These are phyloP conservation scores for Baeospora myosura DNA, from an alignment of 1,284 basidiomycete species.

Conservation along the genomic window DNA sequence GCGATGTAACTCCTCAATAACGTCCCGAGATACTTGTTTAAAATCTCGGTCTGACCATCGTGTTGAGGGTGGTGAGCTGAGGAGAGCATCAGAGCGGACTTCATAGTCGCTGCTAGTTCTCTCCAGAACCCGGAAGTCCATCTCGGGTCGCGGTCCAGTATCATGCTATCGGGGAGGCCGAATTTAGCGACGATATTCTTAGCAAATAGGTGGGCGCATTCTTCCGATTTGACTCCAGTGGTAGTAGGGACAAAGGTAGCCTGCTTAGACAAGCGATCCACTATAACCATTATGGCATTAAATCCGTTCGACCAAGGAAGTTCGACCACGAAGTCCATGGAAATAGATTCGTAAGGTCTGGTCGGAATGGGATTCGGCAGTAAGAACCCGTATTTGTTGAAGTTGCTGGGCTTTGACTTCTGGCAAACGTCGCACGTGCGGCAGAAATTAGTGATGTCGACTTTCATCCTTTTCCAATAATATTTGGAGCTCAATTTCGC, in stretches of 20 bases:
- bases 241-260: conserved; percentile 19
- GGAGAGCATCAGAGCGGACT: conserved; percentile 16
- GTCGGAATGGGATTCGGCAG: conserved; percentile 13
- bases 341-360: conserved; percentile 4
- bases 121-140: conserved; percentile 17
- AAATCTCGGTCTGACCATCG: conserved; percentile 24
- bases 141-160: conserved; percentile 20
- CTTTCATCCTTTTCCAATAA: not conserved
- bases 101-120: conserved; percentile 17
- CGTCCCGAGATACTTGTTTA: conserved; percentile 24
- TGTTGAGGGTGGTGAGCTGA: conserved; percentile 25
- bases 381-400: conserved; percentile 1
- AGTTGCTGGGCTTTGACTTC: not conserved
- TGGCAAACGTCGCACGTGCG: too few species aligned
- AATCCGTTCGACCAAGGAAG: not conserved
- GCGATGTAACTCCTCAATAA: conserved; percentile 18
- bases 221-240: conserved; percentile 15
- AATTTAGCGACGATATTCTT: conserved; percentile 15
- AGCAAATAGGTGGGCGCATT: conserved; percentile 16
- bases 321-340: conserved; percentile 6
- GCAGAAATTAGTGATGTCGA: not conserved
- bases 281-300: not conserved
- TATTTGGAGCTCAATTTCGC: not conserved
- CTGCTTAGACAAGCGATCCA: not conserved
- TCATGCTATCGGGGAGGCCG: conserved; percentile 19